These are phyloP conservation scores for Starmerella floris DNA, from an alignment of 805 yeast genomes.

Conservation along the genomic window DNA sequence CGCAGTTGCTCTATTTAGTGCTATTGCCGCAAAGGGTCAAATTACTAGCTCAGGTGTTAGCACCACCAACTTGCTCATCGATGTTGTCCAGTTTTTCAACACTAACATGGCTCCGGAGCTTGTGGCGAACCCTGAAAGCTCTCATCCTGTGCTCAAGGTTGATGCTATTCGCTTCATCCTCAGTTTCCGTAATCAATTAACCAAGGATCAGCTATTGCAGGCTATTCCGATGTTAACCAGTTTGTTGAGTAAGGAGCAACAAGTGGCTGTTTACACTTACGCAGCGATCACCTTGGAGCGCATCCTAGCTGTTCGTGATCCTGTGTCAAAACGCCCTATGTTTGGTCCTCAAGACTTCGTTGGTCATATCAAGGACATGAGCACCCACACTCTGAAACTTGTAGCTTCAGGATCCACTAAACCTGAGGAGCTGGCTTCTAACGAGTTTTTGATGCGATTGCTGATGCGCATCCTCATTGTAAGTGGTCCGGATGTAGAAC, in stretches of 20 bases:
- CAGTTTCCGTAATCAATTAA: conserved; percentile 82
- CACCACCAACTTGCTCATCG: conserved; percentile 69
- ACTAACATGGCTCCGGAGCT: conserved; percentile 74
- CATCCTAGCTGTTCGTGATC: conserved; percentile 57
- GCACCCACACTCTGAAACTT: conserved; percentile 52
- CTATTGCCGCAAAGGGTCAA: conserved; percentile 83
- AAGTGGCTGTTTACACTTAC: conserved; percentile 73
- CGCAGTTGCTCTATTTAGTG: conserved; percentile 71
- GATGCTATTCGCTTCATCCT: conserved; percentile 88
- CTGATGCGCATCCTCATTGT: conserved; percentile 71
- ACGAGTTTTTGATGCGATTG: conserved; percentile 83
- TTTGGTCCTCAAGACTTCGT: conserved; percentile 64
- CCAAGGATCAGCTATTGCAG: conserved; percentile 66
- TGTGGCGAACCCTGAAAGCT: conserved; percentile 31
- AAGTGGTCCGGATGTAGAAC: conserved; percentile 38
- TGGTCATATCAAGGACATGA: conserved; percentile 42
- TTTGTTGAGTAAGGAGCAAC: conserved; percentile 51
- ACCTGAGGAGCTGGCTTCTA: conserved; percentile 89
- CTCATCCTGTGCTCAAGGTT: conserved; percentile 66
- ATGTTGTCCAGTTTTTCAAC: conserved; percentile 75
- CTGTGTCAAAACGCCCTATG: conserved; percentile 33
- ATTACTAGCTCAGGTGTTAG: conserved; percentile 79
- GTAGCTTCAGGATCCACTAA: conserved; percentile 45
- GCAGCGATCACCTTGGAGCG: conserved; percentile 88
- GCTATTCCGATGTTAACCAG: conserved; percentile 66